Conservation (phyloP, 225 moss, liverwort and hornwort genomes). For the Ulota crispa region DNA sequence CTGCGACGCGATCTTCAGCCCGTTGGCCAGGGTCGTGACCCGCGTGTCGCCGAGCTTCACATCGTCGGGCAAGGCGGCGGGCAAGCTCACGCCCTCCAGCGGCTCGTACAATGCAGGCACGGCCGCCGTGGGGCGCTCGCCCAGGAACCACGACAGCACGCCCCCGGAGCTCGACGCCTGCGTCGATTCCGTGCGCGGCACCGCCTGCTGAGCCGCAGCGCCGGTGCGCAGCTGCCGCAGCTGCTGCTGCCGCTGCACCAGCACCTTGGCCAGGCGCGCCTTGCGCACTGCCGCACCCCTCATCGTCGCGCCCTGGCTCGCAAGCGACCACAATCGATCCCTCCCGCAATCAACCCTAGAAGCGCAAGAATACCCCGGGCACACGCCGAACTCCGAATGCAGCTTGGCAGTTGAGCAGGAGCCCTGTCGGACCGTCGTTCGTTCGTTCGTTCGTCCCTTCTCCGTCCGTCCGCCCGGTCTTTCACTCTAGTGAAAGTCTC, state of each 20-base stretch:
- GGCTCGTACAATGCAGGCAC: constrained; percentile 73
- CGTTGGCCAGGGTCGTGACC: constrained; percentile 74
- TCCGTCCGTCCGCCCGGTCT: neutral
- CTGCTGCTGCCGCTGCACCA: constrained; percentile 39
- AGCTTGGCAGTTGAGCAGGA: neutral
- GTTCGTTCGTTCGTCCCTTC: neutral
- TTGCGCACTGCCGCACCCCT: constrained; percentile 53
- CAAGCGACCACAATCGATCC: constrained; percentile 12
- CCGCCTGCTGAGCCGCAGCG: constrained; percentile 34
- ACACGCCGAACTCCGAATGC: neutral
- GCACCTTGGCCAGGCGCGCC: constrained; percentile 53
- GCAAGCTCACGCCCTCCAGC: constrained; percentile 64
- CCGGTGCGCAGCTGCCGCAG: constrained; percentile 62
- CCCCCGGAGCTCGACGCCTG: constrained; percentile 59
- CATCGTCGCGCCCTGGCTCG: constrained; percentile 37
- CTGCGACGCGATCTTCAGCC: constrained; percentile 80
- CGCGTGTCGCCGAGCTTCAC: constrained; percentile 43
- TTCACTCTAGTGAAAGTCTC: no score
- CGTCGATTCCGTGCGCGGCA: constrained; percentile 38
- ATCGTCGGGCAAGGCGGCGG: constrained; percentile 56
- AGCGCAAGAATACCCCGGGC: neutral
- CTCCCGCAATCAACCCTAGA: constrained; percentile 18
- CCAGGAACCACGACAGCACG: constrained; percentile 54
- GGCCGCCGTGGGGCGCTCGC: constrained; percentile 39
- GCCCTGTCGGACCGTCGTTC: neutral